A percentile compares a stretch with the other conserved stretches of the same genome.
These are phyloP conservation scores for Petunia hybrid DNA, from an alignment of 305 asterid species.

Conservation along the genomic window DNA sequence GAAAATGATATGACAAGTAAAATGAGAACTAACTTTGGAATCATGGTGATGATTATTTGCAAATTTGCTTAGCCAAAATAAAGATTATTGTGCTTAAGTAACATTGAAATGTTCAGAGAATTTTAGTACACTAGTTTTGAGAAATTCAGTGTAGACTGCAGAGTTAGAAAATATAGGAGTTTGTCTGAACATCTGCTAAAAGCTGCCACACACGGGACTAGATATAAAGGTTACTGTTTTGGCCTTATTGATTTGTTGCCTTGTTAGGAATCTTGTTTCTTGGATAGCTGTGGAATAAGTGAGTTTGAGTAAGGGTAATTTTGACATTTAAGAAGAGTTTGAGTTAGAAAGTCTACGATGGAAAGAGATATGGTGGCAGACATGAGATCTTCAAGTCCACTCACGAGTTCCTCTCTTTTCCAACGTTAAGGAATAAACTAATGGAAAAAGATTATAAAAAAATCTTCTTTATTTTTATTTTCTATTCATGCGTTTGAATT, in stretches of 20 bases:
- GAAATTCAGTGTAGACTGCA: constrained; percentile 29
- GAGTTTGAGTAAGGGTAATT: constrained; percentile 37
- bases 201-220: constrained; percentile 48
- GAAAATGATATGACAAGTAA: constrained; percentile 38
- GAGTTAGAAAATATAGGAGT: constrained; percentile 36
- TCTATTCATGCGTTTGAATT: not conserved
- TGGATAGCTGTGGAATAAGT: not conserved
- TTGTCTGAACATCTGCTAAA: constrained; percentile 43
- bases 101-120: constrained; percentile 27
- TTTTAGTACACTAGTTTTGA: constrained; percentile 24
- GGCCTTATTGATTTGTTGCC: constrained; percentile 22
- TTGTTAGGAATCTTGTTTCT: not conserved
- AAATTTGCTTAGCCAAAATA: constrained; percentile 34
- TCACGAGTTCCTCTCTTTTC: constrained; percentile 41
- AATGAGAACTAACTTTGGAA: constrained; percentile 37
- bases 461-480: not conserved
- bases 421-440: constrained; percentile 19
- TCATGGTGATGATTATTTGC: constrained; percentile 36
- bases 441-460: not conserved
- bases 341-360: not conserved
- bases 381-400: constrained; percentile 52
- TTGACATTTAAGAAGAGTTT: constrained; percentile 14
- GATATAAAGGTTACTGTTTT: constrained; percentile 29
- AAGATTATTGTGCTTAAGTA: not conserved
- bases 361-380: constrained; percentile 50